phyloP scores from a whole-genome alignment of 2,329 filamentous ascomycete genomes.

The Dryadomyces sulphureus region DNA sequence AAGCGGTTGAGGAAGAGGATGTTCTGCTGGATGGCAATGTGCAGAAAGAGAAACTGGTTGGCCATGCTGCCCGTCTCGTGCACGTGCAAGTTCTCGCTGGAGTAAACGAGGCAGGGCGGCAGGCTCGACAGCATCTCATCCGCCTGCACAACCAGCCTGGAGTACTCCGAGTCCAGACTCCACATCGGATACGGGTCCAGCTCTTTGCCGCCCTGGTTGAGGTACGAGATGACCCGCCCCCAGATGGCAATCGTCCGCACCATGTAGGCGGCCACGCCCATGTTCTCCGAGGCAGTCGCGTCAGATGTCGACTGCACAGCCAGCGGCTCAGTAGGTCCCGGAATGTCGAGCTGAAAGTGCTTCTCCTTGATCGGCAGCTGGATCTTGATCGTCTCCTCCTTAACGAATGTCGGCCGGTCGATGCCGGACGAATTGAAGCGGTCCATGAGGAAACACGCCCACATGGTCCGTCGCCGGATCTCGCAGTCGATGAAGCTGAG shows the following conservation, averaged over 20 bases:
- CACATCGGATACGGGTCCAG: constrained; percentile 66
- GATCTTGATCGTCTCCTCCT: constrained; percentile 77
- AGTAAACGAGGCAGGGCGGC: constrained; percentile 60
- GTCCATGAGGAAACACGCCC: constrained; percentile 96
- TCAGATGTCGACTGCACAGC: constrained; percentile 22
- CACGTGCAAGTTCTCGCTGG: constrained; percentile 64
- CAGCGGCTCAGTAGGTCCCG: constrained; percentile 74
- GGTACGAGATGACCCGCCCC: constrained; percentile 78
- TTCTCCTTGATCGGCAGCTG: constrained; percentile 84
- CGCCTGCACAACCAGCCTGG: constrained; percentile 52
- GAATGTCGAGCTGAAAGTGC: constrained; percentile 81
- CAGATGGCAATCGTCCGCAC: constrained; percentile 75
- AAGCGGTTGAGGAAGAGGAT: constrained; percentile 83
- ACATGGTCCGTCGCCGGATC: constrained; percentile 88
- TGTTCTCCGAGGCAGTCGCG: no score
- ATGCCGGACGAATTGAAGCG: constrained; percentile 93
- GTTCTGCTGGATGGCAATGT: constrained; percentile 81
- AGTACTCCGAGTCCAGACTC: constrained; percentile 65
- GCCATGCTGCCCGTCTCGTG: constrained; percentile 75
- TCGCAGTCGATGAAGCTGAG: constrained; percentile 87
- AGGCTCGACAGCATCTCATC: constrained; percentile 55
- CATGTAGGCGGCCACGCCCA: constrained; percentile 88
- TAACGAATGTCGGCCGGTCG: constrained; percentile 79
- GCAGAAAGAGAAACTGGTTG: constrained; percentile 85
- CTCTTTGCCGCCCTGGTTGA: constrained; percentile 80